These are phyloP conservation scores for Daldinia decipiens DNA, from an alignment of 495 filamentous ascomycete species.

Conservation along the genomic window DNA sequence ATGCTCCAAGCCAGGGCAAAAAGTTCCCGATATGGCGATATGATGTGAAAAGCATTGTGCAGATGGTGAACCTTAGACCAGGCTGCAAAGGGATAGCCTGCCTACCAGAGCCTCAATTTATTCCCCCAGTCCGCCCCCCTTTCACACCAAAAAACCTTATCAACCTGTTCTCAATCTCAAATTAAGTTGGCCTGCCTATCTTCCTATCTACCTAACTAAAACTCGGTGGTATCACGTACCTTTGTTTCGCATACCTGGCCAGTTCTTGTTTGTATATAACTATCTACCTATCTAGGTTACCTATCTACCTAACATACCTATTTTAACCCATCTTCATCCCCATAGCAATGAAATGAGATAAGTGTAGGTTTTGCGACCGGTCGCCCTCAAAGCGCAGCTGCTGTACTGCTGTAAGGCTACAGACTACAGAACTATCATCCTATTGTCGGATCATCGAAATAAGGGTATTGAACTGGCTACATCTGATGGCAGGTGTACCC, in stretches of 20 bases:
- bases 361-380: neutral
- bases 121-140: neutral
- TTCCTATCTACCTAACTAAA: neutral
- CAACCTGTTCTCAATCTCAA: neutral
- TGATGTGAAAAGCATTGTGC: constrained; percentile 20
- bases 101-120: constrained; percentile 31
- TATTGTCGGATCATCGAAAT: neutral
- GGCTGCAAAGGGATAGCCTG: constrained; percentile 15
- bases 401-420: neutral
- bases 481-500: neutral
- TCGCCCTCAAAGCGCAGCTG: neutral
- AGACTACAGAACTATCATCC: neutral
- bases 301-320: too few species aligned
- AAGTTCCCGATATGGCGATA: neutral
- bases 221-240: neutral
- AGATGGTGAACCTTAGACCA: constrained; percentile 20
- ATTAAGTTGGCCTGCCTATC: neutral
- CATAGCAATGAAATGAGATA: neutral
- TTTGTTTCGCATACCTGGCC: neutral
- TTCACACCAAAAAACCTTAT: neutral
- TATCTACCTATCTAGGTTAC: too few species aligned
- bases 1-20: neutral
- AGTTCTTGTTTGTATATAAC: neutral
- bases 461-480: neutral
- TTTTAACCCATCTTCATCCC: neutral